Evolutionary conservation across 2,329 filamentous ascomycete species (phyloP).

Genomic region (Cercospora sojina): DNA sequence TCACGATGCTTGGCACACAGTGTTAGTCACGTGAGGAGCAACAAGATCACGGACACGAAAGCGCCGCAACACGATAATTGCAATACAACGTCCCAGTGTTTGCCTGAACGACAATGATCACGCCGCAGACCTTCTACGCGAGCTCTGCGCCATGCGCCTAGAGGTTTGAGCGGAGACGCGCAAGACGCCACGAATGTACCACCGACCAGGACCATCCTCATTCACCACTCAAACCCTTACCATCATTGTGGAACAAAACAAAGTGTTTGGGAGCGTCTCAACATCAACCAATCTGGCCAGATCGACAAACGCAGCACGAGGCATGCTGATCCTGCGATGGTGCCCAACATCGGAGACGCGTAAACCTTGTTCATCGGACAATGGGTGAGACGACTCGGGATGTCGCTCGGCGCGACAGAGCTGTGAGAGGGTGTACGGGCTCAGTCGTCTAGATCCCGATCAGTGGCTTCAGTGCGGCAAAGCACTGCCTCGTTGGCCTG

Average conservation of each 20-base stretch:
- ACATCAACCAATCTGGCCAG: not conserved
- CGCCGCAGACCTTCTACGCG: not conserved
- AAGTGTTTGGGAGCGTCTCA: not conserved
- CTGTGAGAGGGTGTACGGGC: not conserved
- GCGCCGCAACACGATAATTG: too few relatives aligned
- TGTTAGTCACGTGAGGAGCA: not conserved
- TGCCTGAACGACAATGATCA: not conserved
- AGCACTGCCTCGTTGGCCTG: not conserved
- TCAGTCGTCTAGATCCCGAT: not conserved
- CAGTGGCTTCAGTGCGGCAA: not conserved
- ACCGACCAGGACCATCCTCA: slow-evolving; percentile 3
- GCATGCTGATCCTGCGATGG: not conserved
- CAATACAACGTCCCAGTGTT: not conserved
- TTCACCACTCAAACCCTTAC: not conserved
- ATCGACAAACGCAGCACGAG: not conserved
- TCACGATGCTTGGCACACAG: not conserved
- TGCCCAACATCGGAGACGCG: slow-evolving; percentile 1
- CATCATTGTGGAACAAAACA: not conserved
- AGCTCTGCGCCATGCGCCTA: not conserved
- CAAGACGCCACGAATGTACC: slow-evolving; percentile 9
- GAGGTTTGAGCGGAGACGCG: not conserved
- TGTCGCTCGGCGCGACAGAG: not conserved
- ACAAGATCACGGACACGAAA: not conserved
- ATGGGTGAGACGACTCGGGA: not conserved
- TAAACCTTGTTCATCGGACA: slow-evolving; percentile 1